phyloP scores from a whole-genome alignment of 331 rosid species.

The Malus hybrid region DNA sequence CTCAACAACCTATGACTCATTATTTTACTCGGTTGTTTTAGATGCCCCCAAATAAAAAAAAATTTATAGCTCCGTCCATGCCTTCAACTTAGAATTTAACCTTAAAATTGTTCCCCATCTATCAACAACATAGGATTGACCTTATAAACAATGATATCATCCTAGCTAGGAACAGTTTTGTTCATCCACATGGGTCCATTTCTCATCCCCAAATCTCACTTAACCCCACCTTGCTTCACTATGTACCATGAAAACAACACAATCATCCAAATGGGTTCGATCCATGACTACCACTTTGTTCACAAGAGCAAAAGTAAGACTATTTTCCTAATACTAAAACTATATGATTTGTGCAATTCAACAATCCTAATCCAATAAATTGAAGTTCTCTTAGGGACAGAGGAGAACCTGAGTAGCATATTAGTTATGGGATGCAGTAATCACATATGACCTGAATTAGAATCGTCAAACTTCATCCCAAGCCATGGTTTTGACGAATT shows the following conservation, averaged over 20 bases:
- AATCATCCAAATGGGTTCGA: conserved; percentile 23
- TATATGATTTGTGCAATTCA: conserved; percentile 34
- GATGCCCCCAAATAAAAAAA: too few species aligned
- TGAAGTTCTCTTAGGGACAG: conserved; percentile 1
- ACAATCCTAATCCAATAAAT: conserved; percentile 13
- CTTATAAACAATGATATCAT: conserved; percentile 44
- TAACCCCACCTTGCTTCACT: conserved; percentile 20
- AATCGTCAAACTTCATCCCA: conserved; percentile 16
- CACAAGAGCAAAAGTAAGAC: background rate
- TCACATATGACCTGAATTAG: background rate
- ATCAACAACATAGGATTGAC: conserved; percentile 40
- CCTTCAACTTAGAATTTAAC: conserved; percentile 21
- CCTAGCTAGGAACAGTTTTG: conserved; percentile 21
- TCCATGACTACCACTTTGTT: conserved; percentile 26
- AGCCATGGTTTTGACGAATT: conserved; percentile 14
- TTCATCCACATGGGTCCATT: conserved; percentile 31
- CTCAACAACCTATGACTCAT: too few species aligned
- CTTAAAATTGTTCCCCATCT: conserved; percentile 39
- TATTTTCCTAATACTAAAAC: background rate
- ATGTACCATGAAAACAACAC: conserved; percentile 14
- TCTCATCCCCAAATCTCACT: conserved; percentile 25
- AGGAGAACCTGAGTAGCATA: background rate
- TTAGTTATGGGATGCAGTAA: conserved; percentile 31
- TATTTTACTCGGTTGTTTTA: too few species aligned
- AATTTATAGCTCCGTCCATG: too few species aligned